Base-by-base conservation (phyloP, 768 basidiomycete species). In the Tricholoma matsutake region DNA sequence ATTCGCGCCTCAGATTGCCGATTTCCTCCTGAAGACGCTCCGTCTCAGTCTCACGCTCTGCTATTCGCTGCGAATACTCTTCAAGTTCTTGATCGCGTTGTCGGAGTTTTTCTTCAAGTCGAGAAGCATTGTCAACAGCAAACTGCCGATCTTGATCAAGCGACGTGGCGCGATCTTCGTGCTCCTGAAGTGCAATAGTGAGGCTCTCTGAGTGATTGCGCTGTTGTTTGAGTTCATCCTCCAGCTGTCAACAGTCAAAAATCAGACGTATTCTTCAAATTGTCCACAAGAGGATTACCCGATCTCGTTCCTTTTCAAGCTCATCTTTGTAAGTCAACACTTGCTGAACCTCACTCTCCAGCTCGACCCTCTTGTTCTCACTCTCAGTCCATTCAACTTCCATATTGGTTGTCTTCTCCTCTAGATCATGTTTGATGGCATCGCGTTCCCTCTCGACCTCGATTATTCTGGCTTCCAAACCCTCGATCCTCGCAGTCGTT, bases 91-190 rank as follows among this genome's bases (percentile, higher is more conserved):
- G 71, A 59, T 89, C 83, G n/a, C 83, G 83, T 37, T 82, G 78
- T 3, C 76, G 79, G 39, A 88, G 67, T 59, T 83, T 81, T 25
- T 82, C 81, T 71, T 89, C 81, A 16, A 88, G 76, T 22, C 85
- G 83, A n/a, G 75, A 58, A 9, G 81, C 72, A 37, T 77, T 83
- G 41, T 88, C 87, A 35, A 78, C 66, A 6, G 83, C 79, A 63
- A 80, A 83, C 56, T 83, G 79, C 8, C 77, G 79, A 67, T 91
- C 87, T 59, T 82, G 80, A 6, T 81, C 81, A 9, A 88, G 75
- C 7, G 79, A 73, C 0, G 75, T 65, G 39, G 88, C 76, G 35
- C 79, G 81, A 60, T 78, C 78, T 47, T 86, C 83, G 20, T 78
- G 80, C 64, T 85, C 83, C 61, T 85, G 81, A 20, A 88, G 66